phyloP scores from a whole-genome alignment of 192 early-diverging fungal species.

The Coemansia sp. region DNA sequence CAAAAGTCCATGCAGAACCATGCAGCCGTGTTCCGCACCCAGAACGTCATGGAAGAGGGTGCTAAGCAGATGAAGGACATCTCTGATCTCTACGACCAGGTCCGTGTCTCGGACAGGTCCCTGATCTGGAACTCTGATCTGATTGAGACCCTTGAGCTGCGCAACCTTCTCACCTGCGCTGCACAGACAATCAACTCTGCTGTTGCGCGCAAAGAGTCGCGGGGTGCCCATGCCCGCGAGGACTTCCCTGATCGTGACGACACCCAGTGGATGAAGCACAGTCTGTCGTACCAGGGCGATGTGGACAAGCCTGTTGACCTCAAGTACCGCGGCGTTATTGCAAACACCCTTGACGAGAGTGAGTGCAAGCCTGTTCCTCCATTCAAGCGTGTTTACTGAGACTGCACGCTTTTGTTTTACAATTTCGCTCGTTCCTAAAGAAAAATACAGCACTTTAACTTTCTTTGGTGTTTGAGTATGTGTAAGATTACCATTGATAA shows the following conservation, averaged over 20 bases:
- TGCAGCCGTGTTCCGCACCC: constrained; percentile 96
- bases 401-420: background rate
- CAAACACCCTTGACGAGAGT: constrained; percentile 82
- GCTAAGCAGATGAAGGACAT: constrained; percentile 83
- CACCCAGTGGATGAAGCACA: constrained; percentile 98
- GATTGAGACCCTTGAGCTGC: constrained; percentile 93
- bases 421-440: background rate
- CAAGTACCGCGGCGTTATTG: constrained; percentile 79
- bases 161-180: constrained; percentile 95
- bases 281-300: constrained; percentile 89
- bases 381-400: constrained; percentile 82
- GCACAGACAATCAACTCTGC: constrained; percentile 91
- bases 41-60: constrained; percentile 85
- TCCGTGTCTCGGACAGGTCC: constrained; percentile 86
- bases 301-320: constrained; percentile 73
- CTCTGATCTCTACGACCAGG: constrained; percentile 72
- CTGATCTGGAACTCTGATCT: constrained; percentile 99
- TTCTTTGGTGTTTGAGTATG: background rate
- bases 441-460: constrained; percentile 1
- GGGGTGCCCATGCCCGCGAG: constrained; percentile 97
- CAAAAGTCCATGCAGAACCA: constrained; percentile 98
- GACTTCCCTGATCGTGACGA: constrained; percentile 91
- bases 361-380: constrained; percentile 93
- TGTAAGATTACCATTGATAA: background rate
- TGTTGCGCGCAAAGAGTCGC: constrained; percentile 91